Evolutionary conservation across 1,139 yeast genomes (phyloP).

Genomic region (Suhomyces taliae): DNA sequence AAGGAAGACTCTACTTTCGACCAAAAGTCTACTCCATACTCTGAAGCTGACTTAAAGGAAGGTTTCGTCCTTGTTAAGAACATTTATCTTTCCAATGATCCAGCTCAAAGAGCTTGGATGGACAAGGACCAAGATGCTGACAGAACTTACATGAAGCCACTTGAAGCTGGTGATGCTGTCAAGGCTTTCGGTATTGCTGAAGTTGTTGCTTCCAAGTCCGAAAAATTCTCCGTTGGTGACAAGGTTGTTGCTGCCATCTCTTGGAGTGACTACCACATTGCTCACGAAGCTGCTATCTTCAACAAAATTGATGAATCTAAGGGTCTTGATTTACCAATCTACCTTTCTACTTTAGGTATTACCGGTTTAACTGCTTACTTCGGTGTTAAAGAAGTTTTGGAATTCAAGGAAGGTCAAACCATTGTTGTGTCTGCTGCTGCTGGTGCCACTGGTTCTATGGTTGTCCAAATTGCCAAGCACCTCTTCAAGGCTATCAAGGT

Average conservation of each 20-base stretch:
- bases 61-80: conserved; percentile 22
- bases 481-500: conserved; percentile 55
- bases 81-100: conserved; percentile 29
- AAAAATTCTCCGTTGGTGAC: conserved; percentile 22
- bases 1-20: conserved; percentile 12
- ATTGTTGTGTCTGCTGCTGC: conserved; percentile 66
- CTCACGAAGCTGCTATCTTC: conserved; percentile 20
- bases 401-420: conserved; percentile 36
- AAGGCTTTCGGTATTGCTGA: conserved; percentile 23
- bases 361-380: conserved; percentile 66
- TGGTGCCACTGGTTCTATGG: conserved; percentile 69
- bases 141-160: conserved; percentile 23
- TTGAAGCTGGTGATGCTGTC: conserved; percentile 22
- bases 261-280: conserved; percentile 35
- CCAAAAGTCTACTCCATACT: not conserved
- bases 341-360: conserved; percentile 42
- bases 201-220: conserved; percentile 24
- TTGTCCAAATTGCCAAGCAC: conserved; percentile 58
- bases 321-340: conserved; percentile 30
- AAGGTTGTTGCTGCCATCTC: conserved; percentile 21
- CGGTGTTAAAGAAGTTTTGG: conserved; percentile 49
- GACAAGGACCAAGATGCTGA: conserved; percentile 18
- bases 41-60: conserved; percentile 11
- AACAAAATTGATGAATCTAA: conserved; percentile 24
- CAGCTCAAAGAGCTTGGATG: conserved; percentile 31